Conservation (phyloP, 1,284 basidiomycete species). For the Gomphus sp. region DNA sequence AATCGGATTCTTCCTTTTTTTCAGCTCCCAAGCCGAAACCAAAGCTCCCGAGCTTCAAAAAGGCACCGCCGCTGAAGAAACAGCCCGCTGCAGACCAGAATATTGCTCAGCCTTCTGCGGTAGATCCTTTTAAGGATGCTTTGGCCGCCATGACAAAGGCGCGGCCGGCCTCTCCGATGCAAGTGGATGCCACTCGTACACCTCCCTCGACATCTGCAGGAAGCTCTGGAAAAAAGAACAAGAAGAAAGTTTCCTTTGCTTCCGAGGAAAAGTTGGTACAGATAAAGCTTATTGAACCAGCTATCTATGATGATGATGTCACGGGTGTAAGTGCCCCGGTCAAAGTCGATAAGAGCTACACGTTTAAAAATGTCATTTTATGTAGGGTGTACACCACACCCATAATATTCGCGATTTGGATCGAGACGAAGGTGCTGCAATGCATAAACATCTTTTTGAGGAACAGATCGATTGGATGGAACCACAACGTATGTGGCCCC, state of each 20-base stretch:
- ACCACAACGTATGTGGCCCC: slow-evolving; percentile 46
- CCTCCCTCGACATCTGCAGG: slow-evolving; percentile 14
- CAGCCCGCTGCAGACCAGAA: slow-evolving; percentile 42
- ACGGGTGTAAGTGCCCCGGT: slow-evolving; percentile 52
- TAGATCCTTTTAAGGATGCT: slow-evolving; percentile 72
- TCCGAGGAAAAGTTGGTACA: slow-evolving; percentile 60
- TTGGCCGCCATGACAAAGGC: slow-evolving; percentile 62
- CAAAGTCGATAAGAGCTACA: neutral
- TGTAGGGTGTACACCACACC: slow-evolving; percentile 28
- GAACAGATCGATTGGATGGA: slow-evolving; percentile 77
- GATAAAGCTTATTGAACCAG: slow-evolving; percentile 69
- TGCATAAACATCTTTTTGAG: slow-evolving; percentile 73
- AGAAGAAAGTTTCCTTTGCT: slow-evolving; percentile 71
- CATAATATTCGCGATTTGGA: slow-evolving; percentile 75
- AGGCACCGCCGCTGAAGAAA: slow-evolving; percentile 41
- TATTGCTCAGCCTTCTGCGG: slow-evolving; percentile 62
- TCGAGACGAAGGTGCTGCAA: slow-evolving; percentile 71
- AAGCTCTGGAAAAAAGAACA: slow-evolving; percentile 41
- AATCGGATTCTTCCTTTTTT: slow-evolving; percentile 78
- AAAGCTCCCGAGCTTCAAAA: slow-evolving; percentile 73
- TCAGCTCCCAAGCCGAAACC: slow-evolving; percentile 75
- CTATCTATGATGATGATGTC: slow-evolving; percentile 77
- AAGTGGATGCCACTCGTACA: slow-evolving; percentile 11
- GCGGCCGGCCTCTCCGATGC: slow-evolving; percentile 39
- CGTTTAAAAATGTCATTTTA: neutral